These are phyloP conservation scores for Cicer arietinum DNA, from an alignment of 306 rosid species.

Conservation along the genomic window DNA sequence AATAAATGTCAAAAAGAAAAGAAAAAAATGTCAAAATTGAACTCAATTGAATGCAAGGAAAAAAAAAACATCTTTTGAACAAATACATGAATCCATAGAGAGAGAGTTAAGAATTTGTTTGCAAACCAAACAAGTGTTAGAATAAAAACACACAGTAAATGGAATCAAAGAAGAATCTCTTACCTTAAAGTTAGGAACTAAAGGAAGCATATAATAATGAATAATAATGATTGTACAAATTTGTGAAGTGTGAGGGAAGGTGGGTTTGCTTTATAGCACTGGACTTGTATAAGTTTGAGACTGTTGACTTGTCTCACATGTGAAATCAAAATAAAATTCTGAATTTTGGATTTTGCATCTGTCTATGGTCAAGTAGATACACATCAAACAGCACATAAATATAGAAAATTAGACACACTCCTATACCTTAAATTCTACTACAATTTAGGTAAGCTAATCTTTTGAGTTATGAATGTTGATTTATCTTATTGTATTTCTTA, in stretches of 20 bases:
- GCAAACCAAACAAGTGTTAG: slow-evolving; percentile 12
- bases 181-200: slow-evolving; percentile 45
- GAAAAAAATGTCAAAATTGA: slow-evolving; percentile 3
- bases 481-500: too few relatives aligned
- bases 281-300: slow-evolving; percentile 9
- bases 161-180: slow-evolving; percentile 31
- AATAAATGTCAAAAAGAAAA: neutral
- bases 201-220: neutral
- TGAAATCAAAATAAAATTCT: neutral
- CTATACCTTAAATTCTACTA: too few relatives aligned
- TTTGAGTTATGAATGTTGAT: neutral
- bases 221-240: neutral
- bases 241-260: neutral
- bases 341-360: slow-evolving; percentile 21
- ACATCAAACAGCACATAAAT: too few relatives aligned
- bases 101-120: slow-evolving; percentile 7
- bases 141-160: slow-evolving; percentile 20
- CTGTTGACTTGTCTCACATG: slow-evolving; percentile 36
- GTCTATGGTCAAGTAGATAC: neutral
- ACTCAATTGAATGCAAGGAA: neutral
- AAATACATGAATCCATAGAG: neutral
- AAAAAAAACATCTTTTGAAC: neutral
- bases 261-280: slow-evolving; percentile 12
- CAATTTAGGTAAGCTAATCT: neutral
- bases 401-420: too few relatives aligned